These are phyloP conservation scores for Vigna mungo DNA, from an alignment of 306 rosid genomes.

Conservation along the genomic window DNA sequence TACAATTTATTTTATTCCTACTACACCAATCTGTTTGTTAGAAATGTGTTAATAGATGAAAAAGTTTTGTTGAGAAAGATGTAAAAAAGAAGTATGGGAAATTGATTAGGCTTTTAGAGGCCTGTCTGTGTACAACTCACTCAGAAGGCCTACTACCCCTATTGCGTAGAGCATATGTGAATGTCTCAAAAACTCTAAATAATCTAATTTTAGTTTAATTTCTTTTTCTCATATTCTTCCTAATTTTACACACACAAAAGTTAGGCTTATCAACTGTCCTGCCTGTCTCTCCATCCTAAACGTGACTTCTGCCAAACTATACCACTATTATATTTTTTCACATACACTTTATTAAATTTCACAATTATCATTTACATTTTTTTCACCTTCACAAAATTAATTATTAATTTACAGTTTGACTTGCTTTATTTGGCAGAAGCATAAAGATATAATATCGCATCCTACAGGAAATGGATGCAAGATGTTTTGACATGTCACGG, in stretches of 20 bases:
- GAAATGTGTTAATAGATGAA: no score
- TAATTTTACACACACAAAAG: constrained; percentile 3
- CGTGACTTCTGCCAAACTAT: neutral
- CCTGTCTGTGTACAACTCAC: no score
- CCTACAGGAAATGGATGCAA: constrained; percentile 10
- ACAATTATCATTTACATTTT: no score
- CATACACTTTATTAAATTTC: no score
- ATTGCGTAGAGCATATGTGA: neutral
- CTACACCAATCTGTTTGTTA: no score
- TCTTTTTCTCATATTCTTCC: constrained; percentile 12
- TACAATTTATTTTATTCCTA: no score
- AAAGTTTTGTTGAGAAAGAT: no score
- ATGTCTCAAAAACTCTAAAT: neutral
- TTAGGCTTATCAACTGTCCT: constrained; percentile 1
- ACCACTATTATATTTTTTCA: no score
- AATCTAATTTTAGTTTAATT: neutral
- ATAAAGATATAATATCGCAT: constrained; percentile 2
- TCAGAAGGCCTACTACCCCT: no score
- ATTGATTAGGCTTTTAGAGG: neutral
- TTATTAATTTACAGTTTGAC: neutral
- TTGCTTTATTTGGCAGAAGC: neutral
- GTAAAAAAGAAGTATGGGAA: neutral
- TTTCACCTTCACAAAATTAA: no score
- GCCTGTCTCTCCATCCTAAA: neutral
- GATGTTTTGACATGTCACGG: constrained; percentile 42